Percentiles rank a stretch among this genome's conserved stretches.
Conservation (phyloP, 106 monocot genomes). For the Phalaenopsis aphrodite region DNA sequence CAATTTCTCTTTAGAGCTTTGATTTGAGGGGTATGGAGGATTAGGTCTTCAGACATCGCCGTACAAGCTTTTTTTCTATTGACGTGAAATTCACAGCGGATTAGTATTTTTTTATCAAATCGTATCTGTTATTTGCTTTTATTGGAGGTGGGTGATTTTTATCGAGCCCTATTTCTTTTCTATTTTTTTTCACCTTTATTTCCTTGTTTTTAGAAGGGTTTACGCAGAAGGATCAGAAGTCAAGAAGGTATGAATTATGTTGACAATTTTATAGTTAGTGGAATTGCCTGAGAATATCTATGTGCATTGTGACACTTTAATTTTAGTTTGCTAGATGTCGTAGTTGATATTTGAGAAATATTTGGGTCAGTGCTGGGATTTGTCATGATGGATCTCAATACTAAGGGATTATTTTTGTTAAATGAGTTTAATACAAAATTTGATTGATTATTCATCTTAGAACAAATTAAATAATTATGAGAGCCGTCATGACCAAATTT, state of each 20-base stretch:
- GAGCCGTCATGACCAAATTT: too few species aligned
- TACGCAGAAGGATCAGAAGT: background rate
- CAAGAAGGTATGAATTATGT: background rate
- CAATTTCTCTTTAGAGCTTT: background rate
- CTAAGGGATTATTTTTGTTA: too few species aligned
- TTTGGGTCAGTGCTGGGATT: background rate
- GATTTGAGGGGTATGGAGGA: background rate
- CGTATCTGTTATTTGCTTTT: background rate
- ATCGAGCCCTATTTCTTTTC: background rate
- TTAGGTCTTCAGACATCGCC: background rate
- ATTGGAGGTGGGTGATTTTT: background rate
- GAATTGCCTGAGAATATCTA: background rate
- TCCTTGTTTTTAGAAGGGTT: background rate
- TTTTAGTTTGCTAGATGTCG: background rate
- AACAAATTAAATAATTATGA: background rate
- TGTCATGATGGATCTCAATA: too few species aligned
- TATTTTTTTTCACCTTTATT: background rate
- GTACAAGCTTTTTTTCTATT: background rate
- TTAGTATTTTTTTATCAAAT: background rate
- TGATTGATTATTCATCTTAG: background rate
- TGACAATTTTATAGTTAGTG: background rate
- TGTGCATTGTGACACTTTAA: background rate
- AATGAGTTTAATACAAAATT: too few species aligned
- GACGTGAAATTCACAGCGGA: background rate
- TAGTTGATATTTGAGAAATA: background rate